Percentiles rank a stretch among this genome's conserved stretches.
phyloP scores from a whole-genome alignment of 345 rosid species.

The Alliaria petiolata region DNA sequence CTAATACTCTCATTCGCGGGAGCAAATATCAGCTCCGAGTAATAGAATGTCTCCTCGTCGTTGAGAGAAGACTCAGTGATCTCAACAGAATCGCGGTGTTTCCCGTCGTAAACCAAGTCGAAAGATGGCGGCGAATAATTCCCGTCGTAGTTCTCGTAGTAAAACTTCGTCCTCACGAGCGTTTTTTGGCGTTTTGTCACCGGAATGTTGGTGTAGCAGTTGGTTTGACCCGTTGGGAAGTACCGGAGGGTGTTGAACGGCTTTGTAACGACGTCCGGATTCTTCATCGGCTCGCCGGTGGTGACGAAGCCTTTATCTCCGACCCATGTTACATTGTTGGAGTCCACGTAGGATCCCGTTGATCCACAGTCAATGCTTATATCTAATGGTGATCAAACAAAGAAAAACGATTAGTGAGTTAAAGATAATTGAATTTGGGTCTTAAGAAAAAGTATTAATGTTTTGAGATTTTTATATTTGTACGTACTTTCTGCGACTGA shows the following conservation, averaged over 20 bases:
- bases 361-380: constrained; percentile 29
- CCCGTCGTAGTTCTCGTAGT: constrained; percentile 24
- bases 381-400: not conserved
- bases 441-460: not conserved
- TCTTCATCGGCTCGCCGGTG: constrained; percentile 9
- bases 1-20: constrained; percentile 21
- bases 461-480: not conserved
- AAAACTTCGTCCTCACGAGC: constrained; percentile 15
- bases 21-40: constrained; percentile 21
- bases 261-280: not conserved
- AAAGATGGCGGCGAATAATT: constrained; percentile 11
- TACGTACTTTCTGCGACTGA: not conserved
- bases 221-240: constrained; percentile 23
- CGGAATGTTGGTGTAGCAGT: constrained; percentile 25
- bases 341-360: constrained; percentile 22
- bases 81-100: constrained; percentile 9
- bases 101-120: not conserved
- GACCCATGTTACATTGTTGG: constrained; percentile 26
- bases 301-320: constrained; percentile 24
- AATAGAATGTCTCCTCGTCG: not conserved
- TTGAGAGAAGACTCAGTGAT: not conserved
- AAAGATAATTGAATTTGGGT: not conserved
- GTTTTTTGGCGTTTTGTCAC: constrained; percentile 7
- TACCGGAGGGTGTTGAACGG: constrained; percentile 23
- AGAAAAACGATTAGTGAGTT: not conserved